A percentile compares a stretch with the other conserved stretches of the same genome.
Conservation (phyloP, 768 basidiomycete species). For the Polyporus arcularius region DNA sequence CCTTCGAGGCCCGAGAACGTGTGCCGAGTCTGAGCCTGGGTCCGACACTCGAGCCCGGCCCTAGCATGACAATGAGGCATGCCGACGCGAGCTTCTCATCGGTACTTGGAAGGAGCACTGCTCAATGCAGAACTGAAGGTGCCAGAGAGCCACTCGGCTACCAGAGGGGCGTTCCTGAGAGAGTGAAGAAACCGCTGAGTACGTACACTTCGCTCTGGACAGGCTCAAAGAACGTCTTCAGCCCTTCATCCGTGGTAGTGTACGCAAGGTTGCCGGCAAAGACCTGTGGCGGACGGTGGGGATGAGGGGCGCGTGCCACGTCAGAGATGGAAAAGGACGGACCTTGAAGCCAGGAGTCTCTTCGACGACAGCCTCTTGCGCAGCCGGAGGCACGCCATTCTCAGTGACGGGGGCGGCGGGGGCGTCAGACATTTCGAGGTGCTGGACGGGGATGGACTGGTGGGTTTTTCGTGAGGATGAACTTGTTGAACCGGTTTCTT, state of each 20-base stretch:
- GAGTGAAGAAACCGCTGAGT: slow-evolving; percentile 13
- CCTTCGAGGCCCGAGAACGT: too few species aligned
- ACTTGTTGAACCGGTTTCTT: slow-evolving; percentile 85
- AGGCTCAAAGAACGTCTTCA: slow-evolving; percentile 91
- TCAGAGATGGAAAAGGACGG: slow-evolving; percentile 23
- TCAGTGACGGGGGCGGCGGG: slow-evolving; percentile 81
- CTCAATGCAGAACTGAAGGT: not conserved
- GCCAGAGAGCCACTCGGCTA: too few species aligned
- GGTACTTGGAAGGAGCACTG: too few species aligned
- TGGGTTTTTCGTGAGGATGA: slow-evolving; percentile 56
- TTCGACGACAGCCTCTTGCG: slow-evolving; percentile 66
- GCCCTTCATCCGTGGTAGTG: slow-evolving; percentile 90
- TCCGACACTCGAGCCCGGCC: too few species aligned
- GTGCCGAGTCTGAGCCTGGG: too few species aligned
- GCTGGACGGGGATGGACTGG: slow-evolving; percentile 46
- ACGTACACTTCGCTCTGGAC: slow-evolving; percentile 87
- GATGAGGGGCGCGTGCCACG: slow-evolving; percentile 26
- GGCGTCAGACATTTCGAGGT: slow-evolving; percentile 85
- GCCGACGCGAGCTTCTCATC: too few species aligned
- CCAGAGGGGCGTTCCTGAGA: slow-evolving; percentile 13
- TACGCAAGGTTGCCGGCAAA: slow-evolving; percentile 97
- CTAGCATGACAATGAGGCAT: too few species aligned
- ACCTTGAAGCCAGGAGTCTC: slow-evolving; percentile 85
- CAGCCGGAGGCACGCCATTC: slow-evolving; percentile 81
- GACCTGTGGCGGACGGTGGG: slow-evolving; percentile 51